Evolutionary conservation across 2,329 filamentous ascomycete genomes (phyloP), one percentile per base, ranked within the genome.

Genomic region (Cercospora zeae-maydis): DNA sequence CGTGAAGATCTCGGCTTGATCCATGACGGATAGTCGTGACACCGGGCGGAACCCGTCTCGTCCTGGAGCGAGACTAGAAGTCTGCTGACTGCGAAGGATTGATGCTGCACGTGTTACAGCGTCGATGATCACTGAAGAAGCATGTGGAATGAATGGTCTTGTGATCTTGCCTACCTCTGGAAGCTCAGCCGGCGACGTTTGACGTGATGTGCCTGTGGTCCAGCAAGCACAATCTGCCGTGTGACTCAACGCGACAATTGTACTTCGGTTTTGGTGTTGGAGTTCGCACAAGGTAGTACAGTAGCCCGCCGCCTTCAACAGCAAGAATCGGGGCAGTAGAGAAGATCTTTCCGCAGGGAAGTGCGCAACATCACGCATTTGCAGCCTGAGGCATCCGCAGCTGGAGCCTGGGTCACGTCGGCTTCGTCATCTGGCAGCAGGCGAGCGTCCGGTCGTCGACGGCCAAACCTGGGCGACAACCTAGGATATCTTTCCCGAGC

Each of bases 11-110:
- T 59, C 36, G 16, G 51, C 24, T 16, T 61, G 11, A 6, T 66
- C 64, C 66, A 68, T 70, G 27, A 37, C 61, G 21, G 9, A n/a
- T 27, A 16, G 1, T 11, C 2, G n/a, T n/a, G n/a, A n/a, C n/a
- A n/a, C n/a, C n/a, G 11, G 16, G 14, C 8, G n/a, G 30, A 16
- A 13, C 10, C n/a, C 37, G 9, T 47, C 8, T 24, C 2, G 4
- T 13, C 8, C 31, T 34, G 24, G 24, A 27, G 24, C 6, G 14
- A 34, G 27, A 31, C 6, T 31, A 34, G 27, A 31, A 14, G 27
- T 21, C 31, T 53, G 24, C 9, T 33, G 49, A 34, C 2, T 7
- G 16, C 30, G 49, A 53, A 4, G 9, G 27, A 19, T 7, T 2
- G 31, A 53, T 34, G 16, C 27, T 34, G 49, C 49, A 53, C 49